Evolutionary conservation across 306 rosid species (phyloP).

Genomic region (Quercus agrifolia): DNA sequence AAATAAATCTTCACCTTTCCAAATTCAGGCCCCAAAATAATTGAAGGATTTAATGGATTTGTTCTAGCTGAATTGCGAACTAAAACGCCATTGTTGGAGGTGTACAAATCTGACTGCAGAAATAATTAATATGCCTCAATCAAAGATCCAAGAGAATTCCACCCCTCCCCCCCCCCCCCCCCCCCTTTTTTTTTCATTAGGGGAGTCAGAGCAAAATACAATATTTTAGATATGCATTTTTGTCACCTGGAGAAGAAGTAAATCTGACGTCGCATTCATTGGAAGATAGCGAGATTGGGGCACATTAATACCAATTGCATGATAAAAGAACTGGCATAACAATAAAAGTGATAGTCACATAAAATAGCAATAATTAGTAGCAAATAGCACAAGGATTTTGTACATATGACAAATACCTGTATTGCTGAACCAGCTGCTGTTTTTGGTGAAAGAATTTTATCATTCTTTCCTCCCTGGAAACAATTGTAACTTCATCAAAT

Average conservation of each 20-base stretch:
- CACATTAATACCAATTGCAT: conserved; percentile 46
- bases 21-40: conserved; percentile 73
- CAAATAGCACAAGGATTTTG: not conserved
- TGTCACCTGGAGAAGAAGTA: conserved; percentile 59
- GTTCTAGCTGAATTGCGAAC: conserved; percentile 62
- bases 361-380: conserved; percentile 10
- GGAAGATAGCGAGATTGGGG: conserved; percentile 58
- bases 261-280: conserved; percentile 56
- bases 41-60: conserved; percentile 51
- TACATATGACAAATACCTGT: conserved; percentile 35
- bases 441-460: conserved; percentile 34
- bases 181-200: not conserved
- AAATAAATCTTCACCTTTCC: conserved; percentile 49
- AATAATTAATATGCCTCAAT: not conserved
- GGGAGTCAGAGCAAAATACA: not conserved
- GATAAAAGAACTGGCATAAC: conserved; percentile 49
- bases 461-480: conserved; percentile 35
- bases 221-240: conserved; percentile 3
- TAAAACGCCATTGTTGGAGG: conserved; percentile 43
- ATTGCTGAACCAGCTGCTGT: conserved; percentile 41
- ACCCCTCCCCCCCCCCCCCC: not conserved
- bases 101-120: conserved; percentile 71
- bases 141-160: not conserved
- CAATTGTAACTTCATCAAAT: conserved; percentile 21
- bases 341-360: conserved; percentile 10